Conservation (phyloP, 371 early-diverging fungal genomes). For the Mortierella sp. region DNA sequence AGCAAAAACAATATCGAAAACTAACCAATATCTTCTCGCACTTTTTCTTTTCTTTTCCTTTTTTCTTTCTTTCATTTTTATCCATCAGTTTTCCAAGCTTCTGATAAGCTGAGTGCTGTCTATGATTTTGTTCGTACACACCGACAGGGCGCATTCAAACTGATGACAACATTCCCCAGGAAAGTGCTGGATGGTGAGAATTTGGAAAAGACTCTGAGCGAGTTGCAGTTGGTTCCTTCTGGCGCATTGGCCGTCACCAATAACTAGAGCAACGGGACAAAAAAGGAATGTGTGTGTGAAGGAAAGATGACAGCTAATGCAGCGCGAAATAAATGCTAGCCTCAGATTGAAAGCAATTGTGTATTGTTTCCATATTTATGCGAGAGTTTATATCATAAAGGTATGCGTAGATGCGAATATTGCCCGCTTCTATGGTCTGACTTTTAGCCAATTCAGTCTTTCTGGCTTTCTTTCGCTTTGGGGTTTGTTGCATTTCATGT, state of each 20-base stretch:
- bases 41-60: conserved; percentile 3
- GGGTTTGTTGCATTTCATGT: neutral
- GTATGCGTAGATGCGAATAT: neutral
- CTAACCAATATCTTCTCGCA: no score
- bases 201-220: conserved; percentile 38
- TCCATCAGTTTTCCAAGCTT: conserved; percentile 71
- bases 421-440: neutral
- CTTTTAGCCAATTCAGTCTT: neutral
- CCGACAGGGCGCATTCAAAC: conserved; percentile 69
- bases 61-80: conserved; percentile 15
- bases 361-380: neutral
- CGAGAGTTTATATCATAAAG: neutral
- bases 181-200: conserved; percentile 43
- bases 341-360: neutral
- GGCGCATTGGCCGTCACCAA: conserved; percentile 41
- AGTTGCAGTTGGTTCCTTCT: conserved; percentile 46
- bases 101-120: conserved; percentile 76
- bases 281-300: neutral
- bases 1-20: no score
- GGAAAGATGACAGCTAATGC: neutral
- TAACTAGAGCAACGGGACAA: neutral
- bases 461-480: neutral
- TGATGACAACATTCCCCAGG: conserved; percentile 84
- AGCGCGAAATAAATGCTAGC: neutral
- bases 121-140: conserved; percentile 71